Evolutionary conservation across 768 basidiomycete genomes (phyloP).

Genomic region (Mycena capillaripes): DNA sequence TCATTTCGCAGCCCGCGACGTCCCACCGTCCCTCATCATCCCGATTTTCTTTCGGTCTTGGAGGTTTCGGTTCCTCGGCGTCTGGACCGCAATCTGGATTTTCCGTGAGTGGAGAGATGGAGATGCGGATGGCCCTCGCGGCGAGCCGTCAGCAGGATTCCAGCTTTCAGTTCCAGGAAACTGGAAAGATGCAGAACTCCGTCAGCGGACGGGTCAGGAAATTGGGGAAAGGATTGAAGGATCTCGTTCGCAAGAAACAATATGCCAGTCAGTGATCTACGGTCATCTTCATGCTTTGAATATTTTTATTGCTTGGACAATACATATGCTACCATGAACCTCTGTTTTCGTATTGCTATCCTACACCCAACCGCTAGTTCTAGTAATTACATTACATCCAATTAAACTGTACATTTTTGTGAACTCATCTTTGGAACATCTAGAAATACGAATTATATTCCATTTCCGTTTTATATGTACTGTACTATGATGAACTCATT

Average conservation of each 20-base stretch:
- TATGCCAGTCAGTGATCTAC: conserved; percentile 14
- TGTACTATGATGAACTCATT: conserved; percentile 13
- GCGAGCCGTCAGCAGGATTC: conserved; percentile 29
- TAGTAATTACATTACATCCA: conserved; percentile 18
- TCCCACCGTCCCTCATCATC: conserved; percentile 32
- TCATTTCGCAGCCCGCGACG: conserved; percentile 34
- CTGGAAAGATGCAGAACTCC: conserved; percentile 25
- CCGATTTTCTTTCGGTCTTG: conserved; percentile 45
- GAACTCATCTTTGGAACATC: neutral
- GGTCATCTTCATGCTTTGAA: neutral
- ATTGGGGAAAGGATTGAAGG: conserved; percentile 50
- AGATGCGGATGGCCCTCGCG: conserved; percentile 69
- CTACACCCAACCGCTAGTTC: conserved; percentile 19
- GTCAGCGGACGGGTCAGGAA: conserved; percentile 44
- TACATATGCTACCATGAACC: neutral
- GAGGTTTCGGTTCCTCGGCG: conserved; percentile 41
- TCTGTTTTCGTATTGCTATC: conserved; percentile 31
- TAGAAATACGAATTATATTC: neutral
- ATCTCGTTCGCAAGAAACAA: conserved; percentile 40
- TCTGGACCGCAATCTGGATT: conserved; percentile 52
- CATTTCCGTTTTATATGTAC: neutral
- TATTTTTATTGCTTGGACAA: conserved; percentile 6
- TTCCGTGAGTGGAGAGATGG: conserved; percentile 73
- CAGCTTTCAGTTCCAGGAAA: conserved; percentile 39
- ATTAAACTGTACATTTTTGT: conserved; percentile 15